Evolutionary conservation across 2,329 filamentous ascomycete genomes (phyloP).

Genomic region (Trichoderma lentiforme): DNA sequence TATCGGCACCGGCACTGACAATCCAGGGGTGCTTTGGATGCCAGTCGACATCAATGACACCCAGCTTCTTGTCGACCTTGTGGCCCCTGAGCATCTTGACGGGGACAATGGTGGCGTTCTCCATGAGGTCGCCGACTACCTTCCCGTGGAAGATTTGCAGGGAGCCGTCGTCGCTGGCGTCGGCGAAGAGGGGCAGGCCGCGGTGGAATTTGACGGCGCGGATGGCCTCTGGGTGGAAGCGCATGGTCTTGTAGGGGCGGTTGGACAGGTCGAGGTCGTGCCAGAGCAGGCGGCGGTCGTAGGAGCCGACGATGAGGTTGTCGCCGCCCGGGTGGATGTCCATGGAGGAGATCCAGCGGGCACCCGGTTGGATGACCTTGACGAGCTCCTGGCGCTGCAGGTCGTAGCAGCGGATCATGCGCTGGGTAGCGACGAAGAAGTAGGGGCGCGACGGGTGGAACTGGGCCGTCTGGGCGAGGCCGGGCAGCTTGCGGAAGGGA

Average conservation of each 20-base stretch:
- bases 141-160: conserved; percentile 97
- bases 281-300: conserved; percentile 91
- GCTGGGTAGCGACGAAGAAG: conserved; percentile 94
- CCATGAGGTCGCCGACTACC: conserved; percentile 90
- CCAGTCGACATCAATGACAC: conserved; percentile 94
- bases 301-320: conserved; percentile 90
- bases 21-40: conserved; percentile 93
- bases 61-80: conserved; percentile 78
- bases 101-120: conserved; percentile 93
- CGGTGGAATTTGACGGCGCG: conserved; percentile 85
- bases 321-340: conserved; percentile 91
- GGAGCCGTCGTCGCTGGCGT: conserved; percentile 90
- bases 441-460: conserved; percentile 93
- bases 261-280: conserved; percentile 91
- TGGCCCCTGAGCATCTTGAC: conserved; percentile 92
- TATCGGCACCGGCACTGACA: conserved; percentile 90
- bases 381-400: conserved; percentile 86
- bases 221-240: conserved; percentile 91
- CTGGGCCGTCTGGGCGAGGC: conserved; percentile 78
- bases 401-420: conserved; percentile 90
- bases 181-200: conserved; percentile 80
- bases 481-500: conserved; percentile 77
- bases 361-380: conserved; percentile 90
- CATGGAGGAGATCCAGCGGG: conserved; percentile 88
- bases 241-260: conserved; percentile 91